Percentiles rank a stretch among this genome's conserved stretches.
phyloP scores from a whole-genome alignment of 805 yeast genomes.

The Kuraishia cidri region DNA sequence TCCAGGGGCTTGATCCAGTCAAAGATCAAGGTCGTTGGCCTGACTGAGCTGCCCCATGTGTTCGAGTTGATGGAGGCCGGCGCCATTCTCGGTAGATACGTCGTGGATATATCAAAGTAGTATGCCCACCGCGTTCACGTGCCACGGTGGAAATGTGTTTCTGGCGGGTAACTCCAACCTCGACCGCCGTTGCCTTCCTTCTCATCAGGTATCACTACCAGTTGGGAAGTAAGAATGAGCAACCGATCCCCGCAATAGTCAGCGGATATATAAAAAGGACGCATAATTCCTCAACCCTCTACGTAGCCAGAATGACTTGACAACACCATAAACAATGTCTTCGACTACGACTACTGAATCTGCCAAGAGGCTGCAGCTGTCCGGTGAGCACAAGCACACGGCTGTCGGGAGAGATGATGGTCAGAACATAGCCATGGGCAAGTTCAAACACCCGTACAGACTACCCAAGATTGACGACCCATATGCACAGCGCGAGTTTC shows the following conservation, averaged over 20 bases:
- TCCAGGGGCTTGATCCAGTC: constrained; percentile 40
- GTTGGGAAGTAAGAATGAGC: not conserved
- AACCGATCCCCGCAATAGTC: not conserved
- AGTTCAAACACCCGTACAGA: constrained; percentile 33
- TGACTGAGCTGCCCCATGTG: constrained; percentile 35
- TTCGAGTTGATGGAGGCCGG: constrained; percentile 51
- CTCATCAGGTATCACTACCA: not conserved
- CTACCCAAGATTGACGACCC: constrained; percentile 42
- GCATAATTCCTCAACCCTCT: too few relatives aligned
- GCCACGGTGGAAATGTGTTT: not conserved
- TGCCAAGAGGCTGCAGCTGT: too few relatives aligned
- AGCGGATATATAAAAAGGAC: too few relatives aligned
- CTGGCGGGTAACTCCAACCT: not conserved
- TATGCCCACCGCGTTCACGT: not conserved
- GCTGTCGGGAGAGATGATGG: too few relatives aligned
- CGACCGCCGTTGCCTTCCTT: not conserved
- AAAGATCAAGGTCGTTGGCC: constrained; percentile 45
- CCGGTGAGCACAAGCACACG: too few relatives aligned
- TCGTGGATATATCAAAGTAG: constrained; percentile 32
- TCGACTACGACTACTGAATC: too few relatives aligned
- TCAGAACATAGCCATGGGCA: constrained; percentile 48
- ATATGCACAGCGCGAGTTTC: constrained; percentile 40
- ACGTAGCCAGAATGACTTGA: too few relatives aligned
- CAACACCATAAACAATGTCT: too few relatives aligned
- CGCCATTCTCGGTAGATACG: constrained; percentile 55